phyloP scores from a whole-genome alignment of 441 rosid genomes.

The Theobroma grandiflorum region DNA sequence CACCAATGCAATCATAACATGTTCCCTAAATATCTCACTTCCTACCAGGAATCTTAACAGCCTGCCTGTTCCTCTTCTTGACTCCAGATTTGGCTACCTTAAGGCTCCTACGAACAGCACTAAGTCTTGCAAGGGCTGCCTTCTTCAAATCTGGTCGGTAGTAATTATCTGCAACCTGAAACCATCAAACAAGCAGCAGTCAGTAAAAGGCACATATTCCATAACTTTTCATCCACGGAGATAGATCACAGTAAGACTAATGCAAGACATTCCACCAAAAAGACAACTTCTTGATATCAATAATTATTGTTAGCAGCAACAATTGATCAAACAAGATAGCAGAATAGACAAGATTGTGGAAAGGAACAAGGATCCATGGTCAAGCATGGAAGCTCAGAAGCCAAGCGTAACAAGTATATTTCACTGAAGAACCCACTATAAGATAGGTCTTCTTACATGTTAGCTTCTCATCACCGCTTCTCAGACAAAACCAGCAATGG shows the following conservation, averaged over 20 bases:
- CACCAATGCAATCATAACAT: not conserved
- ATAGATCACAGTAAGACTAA: not conserved
- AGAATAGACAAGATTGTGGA: not conserved
- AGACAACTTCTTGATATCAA: not conserved
- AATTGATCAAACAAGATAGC: not conserved
- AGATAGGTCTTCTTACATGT: constrained; percentile 30
- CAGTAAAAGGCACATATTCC: not conserved
- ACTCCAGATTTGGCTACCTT: constrained; percentile 67
- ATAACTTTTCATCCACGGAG: not conserved
- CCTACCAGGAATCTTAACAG: constrained; percentile 36
- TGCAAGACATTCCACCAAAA: not conserved
- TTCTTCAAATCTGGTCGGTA: constrained; percentile 71
- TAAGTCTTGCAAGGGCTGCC: constrained; percentile 71
- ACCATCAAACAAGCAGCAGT: not conserved
- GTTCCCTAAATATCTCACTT: constrained; percentile 30
- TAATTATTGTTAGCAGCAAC: not conserved
- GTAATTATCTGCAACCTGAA: constrained; percentile 65
- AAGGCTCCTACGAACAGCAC: constrained; percentile 60
- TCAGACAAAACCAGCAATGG: not conserved
- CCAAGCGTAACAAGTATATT: constrained; percentile 70
- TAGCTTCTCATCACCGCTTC: constrained; percentile 30
- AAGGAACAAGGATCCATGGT: not conserved
- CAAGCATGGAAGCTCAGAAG: constrained; percentile 45
- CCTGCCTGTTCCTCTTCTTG: constrained; percentile 69
- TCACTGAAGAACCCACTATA: constrained; percentile 43